Evolutionary conservation across 495 filamentous ascomycete species (phyloP), one percentile per base, ranked within the genome.

Genomic region (Lindgomyces ingoldianus): DNA sequence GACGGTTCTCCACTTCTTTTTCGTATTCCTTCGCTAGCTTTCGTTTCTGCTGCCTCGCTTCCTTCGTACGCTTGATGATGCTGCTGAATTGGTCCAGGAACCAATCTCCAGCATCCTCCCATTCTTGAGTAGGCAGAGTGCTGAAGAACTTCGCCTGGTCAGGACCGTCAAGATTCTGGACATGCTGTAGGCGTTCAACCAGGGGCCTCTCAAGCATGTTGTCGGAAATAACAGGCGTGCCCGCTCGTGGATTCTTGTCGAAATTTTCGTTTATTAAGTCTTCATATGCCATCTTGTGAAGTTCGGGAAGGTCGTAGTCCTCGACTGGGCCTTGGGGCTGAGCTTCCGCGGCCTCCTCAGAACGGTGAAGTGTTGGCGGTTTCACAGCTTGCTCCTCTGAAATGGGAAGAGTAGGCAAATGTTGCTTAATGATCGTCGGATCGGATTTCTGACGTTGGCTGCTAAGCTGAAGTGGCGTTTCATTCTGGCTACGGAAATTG

Each of bases 21-120:
- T 95, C 89, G 67, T 93, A 94, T 29, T 81, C 75, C 30, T 76
- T 75, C 6, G 86, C 83, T 6, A 88, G 75, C 51, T 81, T 79
- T 39, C 93, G 81, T 71, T 91, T 90, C 19, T 81, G 79, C 58
- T 81, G 80, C 47, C 91, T 78, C 27, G 86, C 78, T 0, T 84
- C 78, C 60, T 83, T 89, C 70, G 93, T 81, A 66, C 84, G 81
- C 18, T 77, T 71, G 63, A 92, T 78, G 18, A 92, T 73, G 8
- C 81, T 78, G 4, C 78, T 77, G 68, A 94, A 93, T 62, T 81
- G 82, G 2, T 85, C 84, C 14, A 93, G 76, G 42, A 96, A 84
- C 79, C 89, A 86, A 63, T 96, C 90, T 8, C 91, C 91, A 14
- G 87, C 84, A 49, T 88, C 81, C 72, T 96, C 91, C 88, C 91